Conservation (phyloP, 2,329 filamentous ascomycete genomes). For the Exophiala oligosperma region DNA sequence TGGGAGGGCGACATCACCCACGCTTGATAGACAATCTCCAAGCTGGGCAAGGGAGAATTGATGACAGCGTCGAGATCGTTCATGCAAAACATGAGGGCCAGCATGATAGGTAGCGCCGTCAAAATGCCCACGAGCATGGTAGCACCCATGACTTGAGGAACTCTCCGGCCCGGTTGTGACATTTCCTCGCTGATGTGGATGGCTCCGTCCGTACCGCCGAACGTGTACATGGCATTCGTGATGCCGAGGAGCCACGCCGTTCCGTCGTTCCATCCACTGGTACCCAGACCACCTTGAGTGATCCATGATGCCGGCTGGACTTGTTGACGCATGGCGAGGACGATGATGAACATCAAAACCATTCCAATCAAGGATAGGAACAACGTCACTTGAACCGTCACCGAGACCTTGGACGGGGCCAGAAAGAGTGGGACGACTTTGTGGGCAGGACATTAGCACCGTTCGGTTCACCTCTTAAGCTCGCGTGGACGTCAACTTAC, state of each 20-base stretch:
- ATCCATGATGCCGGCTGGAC: not conserved
- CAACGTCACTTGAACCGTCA: not conserved
- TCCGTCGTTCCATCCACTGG: not conserved
- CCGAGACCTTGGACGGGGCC: not conserved
- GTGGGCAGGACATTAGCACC: too few relatives aligned
- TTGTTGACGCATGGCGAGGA: not conserved
- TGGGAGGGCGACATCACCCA: not conserved
- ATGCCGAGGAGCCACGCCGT: not conserved
- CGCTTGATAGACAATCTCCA: slow-evolving; percentile 4
- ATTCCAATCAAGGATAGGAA: not conserved
- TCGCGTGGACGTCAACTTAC: not conserved
- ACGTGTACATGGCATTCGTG: not conserved
- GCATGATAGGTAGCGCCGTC: slow-evolving; percentile 4
- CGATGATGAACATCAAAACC: not conserved
- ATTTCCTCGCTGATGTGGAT: slow-evolving; percentile 1
- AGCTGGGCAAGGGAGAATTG: not conserved
- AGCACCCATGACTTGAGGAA: not conserved
- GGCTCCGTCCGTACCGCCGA: not conserved
- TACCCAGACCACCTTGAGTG: not conserved
- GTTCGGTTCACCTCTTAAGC: not conserved
- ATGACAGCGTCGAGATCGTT: slow-evolving; percentile 3
- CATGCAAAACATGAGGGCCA: slow-evolving; percentile 3
- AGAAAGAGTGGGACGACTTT: not conserved
- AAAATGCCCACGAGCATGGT: slow-evolving; percentile 47
- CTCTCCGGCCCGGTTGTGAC: not conserved